Evolutionary conservation across 163 green algal genomes (phyloP), one percentile per base, ranked within the genome.

Genomic region (Scenedesmus sp.): DNA sequence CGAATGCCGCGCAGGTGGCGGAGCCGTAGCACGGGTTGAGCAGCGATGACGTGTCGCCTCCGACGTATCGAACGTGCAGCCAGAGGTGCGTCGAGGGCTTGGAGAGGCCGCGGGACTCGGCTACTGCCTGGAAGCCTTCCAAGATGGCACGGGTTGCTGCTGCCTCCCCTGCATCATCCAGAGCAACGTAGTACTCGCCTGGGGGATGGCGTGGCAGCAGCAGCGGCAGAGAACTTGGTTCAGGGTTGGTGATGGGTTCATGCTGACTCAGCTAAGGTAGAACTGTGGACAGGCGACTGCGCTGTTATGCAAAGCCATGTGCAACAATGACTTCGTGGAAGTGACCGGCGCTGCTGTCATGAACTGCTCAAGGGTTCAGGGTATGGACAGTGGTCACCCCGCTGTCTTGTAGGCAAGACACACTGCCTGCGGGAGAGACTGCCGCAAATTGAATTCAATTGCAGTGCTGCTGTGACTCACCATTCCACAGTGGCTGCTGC

Each of bases 21-120:
- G 18, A 15, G 15, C 56, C 82, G 6, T 87, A 87, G 82, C 82
- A 87, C 9, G 82, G 82, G 82, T 87, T 87, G 52, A 87, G 82
- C 56, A 87, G 18, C 52, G 82, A 70, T 59, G 56, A 55, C 52
- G 56, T 87, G 82, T 87, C 82, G 56, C 56, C 82, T 16, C 56
- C 82, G 1, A 87, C 82, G 57, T 87, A 84, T 26, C 82, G 82
- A 4, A 70, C 54, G 57, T 87, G 82, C 82, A 87, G 56, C 82
- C 82, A 87, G 20, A 87, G 82, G 82, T 87, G 56, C 56, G 13
- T 70, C 3, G 55, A 54, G 20, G 82, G 82, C 4, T 9, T 23
- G 15, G 56, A n/a, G 55, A 52, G 56, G 4, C 82, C 82, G 1
- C 82, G 82, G 5, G 56, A 34, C 56, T 57, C 82, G 2, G 82